A percentile compares a stretch with the other conserved stretches of the same genome.
phyloP scores from a whole-genome alignment of 1,284 basidiomycete species.

The Pyrrhoderma lamaoense region DNA sequence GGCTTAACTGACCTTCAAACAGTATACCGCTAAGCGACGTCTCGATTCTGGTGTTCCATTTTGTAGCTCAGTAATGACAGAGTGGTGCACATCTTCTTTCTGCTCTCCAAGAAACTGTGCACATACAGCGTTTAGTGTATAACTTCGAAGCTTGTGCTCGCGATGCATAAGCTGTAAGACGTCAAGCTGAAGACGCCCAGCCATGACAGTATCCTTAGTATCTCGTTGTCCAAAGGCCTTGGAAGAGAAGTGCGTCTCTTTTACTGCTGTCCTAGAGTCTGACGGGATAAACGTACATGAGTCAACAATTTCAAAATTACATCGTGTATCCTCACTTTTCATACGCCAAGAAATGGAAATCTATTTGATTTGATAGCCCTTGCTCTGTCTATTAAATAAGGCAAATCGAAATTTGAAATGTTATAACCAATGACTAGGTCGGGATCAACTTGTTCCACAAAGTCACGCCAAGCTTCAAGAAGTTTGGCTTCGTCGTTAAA shows the following conservation, averaged over 20 bases:
- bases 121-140: conserved; percentile 93
- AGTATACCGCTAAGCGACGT: conserved; percentile 88
- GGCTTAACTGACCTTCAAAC: conserved; percentile 66
- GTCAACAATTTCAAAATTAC: neutral
- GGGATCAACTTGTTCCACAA: conserved; percentile 82
- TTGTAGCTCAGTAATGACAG: conserved; percentile 93
- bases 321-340: conserved; percentile 43
- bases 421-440: conserved; percentile 95
- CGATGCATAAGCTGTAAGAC: conserved; percentile 94
- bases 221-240: conserved; percentile 94
- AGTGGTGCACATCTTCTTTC: conserved; percentile 96
- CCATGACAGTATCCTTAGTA: conserved; percentile 85
- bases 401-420: conserved; percentile 86
- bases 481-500: conserved; percentile 70
- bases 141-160: conserved; percentile 91
- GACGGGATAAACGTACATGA: conserved; percentile 7
- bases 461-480: conserved; percentile 77
- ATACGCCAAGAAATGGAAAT: conserved; percentile 76
- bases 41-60: conserved; percentile 90
- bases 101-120: conserved; percentile 94
- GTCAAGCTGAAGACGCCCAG: conserved; percentile 90
- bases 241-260: conserved; percentile 92
- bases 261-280: conserved; percentile 74
- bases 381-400: conserved; percentile 87
- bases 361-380: conserved; percentile 65